phyloP scores from a whole-genome alignment of 2,329 filamentous ascomycete species.

The Calonectria crousiana region DNA sequence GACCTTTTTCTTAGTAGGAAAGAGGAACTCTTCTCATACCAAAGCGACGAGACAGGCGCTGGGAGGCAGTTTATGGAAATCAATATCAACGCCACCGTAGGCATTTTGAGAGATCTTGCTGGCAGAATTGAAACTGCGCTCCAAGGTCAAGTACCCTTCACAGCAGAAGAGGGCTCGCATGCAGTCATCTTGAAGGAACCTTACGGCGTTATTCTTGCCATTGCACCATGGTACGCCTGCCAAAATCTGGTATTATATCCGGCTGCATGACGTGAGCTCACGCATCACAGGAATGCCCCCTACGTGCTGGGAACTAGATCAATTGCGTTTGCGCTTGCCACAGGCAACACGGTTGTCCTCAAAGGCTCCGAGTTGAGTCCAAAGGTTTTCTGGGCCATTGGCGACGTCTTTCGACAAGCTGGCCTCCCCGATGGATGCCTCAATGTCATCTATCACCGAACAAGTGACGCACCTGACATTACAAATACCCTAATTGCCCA shows the following conservation, averaged over 20 bases:
- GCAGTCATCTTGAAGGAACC: constrained; percentile 65
- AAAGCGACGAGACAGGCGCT: constrained; percentile 62
- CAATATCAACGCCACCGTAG: constrained; percentile 49
- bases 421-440: constrained; percentile 80
- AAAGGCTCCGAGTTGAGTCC: constrained; percentile 79
- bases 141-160: constrained; percentile 49
- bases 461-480: constrained; percentile 73
- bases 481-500: constrained; percentile 76
- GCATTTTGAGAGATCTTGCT: constrained; percentile 54
- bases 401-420: constrained; percentile 74
- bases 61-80: constrained; percentile 52
- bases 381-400: constrained; percentile 71
- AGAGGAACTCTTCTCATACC: constrained; percentile 70
- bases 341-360: constrained; percentile 77
- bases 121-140: constrained; percentile 52
- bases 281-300: constrained; percentile 7
- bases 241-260: neutral
- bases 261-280: neutral
- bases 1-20: constrained; percentile 69
- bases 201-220: constrained; percentile 81
- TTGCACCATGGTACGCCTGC: constrained; percentile 78
- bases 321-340: neutral
- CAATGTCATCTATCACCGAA: constrained; percentile 76
- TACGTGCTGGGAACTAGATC: neutral
- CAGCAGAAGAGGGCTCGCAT: constrained; percentile 42